phyloP scores from a whole-genome alignment of 2,329 filamentous ascomycete species.

The Botryotinia globosa region DNA sequence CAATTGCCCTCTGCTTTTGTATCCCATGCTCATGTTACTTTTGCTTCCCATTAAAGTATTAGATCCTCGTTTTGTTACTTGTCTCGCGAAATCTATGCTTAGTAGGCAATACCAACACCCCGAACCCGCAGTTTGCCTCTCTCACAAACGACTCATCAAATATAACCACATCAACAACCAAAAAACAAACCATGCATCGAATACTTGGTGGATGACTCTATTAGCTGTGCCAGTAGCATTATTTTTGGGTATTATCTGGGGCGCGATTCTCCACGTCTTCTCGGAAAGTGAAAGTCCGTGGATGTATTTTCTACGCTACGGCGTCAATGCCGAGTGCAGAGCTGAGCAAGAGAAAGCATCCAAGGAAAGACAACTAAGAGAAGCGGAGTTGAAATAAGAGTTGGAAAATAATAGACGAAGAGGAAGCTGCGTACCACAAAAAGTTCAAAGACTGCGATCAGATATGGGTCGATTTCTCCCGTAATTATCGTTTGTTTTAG shows the following conservation, averaged over 20 bases:
- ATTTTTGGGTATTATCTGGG: background rate
- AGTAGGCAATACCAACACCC: background rate
- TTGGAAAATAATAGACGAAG: background rate
- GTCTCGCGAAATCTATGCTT: background rate
- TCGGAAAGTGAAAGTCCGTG: background rate
- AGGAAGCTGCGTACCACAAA: background rate
- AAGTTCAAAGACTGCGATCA: accelerated
- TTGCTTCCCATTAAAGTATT: background rate
- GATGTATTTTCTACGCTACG: background rate
- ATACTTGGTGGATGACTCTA: background rate
- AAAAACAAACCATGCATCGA: background rate
- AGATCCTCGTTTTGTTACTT: background rate
- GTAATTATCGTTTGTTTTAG: background rate
- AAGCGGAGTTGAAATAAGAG: background rate
- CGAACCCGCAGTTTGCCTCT: background rate
- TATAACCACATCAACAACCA: background rate
- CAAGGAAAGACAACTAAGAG: background rate
- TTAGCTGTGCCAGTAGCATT: background rate
- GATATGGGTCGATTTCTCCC: background rate
- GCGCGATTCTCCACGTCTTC: background rate
- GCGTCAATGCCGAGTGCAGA: background rate
- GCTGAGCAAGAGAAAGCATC: background rate
- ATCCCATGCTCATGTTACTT: background rate
- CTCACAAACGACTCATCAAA: background rate
- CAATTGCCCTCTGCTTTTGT: background rate